Percentiles rank a stretch among this genome's conserved stretches.
Evolutionary conservation across 2,329 filamentous ascomycete genomes (phyloP).

Genomic region (Lecanicillium sp.): DNA sequence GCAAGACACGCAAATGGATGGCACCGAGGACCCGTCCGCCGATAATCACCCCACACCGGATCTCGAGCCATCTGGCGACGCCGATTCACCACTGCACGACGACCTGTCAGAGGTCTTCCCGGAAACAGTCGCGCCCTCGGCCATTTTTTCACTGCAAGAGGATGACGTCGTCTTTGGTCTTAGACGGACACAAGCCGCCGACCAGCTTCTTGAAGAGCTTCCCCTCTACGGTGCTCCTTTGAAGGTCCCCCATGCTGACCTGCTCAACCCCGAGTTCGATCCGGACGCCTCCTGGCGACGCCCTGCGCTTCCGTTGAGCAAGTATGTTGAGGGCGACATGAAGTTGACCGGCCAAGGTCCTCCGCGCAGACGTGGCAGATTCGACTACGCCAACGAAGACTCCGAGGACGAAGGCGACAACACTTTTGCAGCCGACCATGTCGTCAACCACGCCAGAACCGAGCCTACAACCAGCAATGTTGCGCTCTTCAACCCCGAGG

Average conservation of each 20-base stretch:
- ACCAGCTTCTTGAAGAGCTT: slow-evolving; percentile 72
- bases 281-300: slow-evolving; percentile 69
- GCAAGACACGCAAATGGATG: slow-evolving; percentile 29
- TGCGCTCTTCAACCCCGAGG: slow-evolving; percentile 82
- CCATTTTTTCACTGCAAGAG: slow-evolving; percentile 75
- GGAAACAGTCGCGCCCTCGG: slow-evolving; percentile 60
- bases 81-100: slow-evolving; percentile 47
- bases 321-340: slow-evolving; percentile 78
- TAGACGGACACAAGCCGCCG: slow-evolving; percentile 65
- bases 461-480: slow-evolving; percentile 68
- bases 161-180: slow-evolving; percentile 78
- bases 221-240: slow-evolving; percentile 69
- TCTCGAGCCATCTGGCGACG: slow-evolving; percentile 57
- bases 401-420: slow-evolving; percentile 52
- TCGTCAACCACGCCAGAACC: slow-evolving; percentile 42
- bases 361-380: slow-evolving; percentile 74
- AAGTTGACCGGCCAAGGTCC: slow-evolving; percentile 60
- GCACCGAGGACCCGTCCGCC: slow-evolving; percentile 25
- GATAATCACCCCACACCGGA: slow-evolving; percentile 59
- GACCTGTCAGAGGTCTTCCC: slow-evolving; percentile 34
- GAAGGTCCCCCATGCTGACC: slow-evolving; percentile 51
- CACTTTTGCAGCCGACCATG: slow-evolving; percentile 51
- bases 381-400: slow-evolving; percentile 69
- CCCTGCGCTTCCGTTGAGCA: slow-evolving; percentile 77
- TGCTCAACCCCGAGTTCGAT: slow-evolving; percentile 51